Base-by-base conservation (phyloP, 2,329 filamentous ascomycete species). In the Alternaria gansuensis region DNA sequence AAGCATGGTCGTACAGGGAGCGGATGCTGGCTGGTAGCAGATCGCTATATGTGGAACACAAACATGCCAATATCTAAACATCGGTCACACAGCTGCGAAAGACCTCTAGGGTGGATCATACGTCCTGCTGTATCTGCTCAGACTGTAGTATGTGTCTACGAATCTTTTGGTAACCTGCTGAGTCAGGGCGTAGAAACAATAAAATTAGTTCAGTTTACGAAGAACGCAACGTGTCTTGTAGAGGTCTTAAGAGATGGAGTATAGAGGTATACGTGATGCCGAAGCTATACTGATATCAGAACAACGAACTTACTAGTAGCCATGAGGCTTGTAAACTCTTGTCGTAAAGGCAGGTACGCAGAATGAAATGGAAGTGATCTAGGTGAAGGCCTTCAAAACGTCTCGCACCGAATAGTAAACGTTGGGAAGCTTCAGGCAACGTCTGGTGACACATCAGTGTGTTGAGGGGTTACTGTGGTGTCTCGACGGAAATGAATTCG, bases 11-110 rank as follows among this genome's bases (percentile, higher is more conserved):
- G 24, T 34, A 52, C 59, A 62, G 44, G 56, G 46, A 49, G 24
- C 51, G n/a, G n/a, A 40, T 45, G 55, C 57, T 60, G 59, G 50
- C 53, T 57, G n/a, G 7, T 48, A 34, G 45, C 33, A 52, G 39
- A 57, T 26, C 21, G 57, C 43, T 62, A 65, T 65, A 68, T 70
- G 68, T 68, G 70, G 65, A 62, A 66, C 69, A 72, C 68, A 64
- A 48, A 62, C 37, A 65, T 66, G 55, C 53, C 44, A 58, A 54
- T 43, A 41, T 60, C 46, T 44, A 44, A 62, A 55, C 56, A 63
- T 62, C 56, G 54, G 50, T 65, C 54, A 23, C 17, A 39, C 49
- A 44, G 60, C 64, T 62, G 54, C 44, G 48, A 43, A 52, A 53
- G 54, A 55, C 62, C 59, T 66, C 65, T 60, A 60, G 66, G 59